Conservation (phyloP, 495 filamentous ascomycete species). For the Neurospora tetraspora region DNA sequence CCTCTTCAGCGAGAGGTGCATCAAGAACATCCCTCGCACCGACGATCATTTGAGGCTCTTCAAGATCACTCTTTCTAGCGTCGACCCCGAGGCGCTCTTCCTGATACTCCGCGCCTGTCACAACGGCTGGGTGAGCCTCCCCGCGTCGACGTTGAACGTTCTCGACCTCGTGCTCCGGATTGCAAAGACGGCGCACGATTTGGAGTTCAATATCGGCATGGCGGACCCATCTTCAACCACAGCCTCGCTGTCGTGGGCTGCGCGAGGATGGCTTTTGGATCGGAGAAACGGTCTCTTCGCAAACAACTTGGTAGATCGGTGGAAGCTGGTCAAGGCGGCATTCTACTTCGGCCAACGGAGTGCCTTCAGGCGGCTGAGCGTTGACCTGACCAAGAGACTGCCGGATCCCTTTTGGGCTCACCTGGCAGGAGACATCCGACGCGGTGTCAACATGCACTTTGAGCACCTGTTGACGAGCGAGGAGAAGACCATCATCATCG, state of each 20-base stretch:
- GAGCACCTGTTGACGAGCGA: neutral
- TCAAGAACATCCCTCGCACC: neutral
- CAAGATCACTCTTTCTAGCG: neutral
- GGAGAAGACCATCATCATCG: neutral
- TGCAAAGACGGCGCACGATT: neutral
- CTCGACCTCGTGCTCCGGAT: neutral
- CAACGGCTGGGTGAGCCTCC: neutral
- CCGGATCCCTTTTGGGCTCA: neutral
- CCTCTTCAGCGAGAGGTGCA: neutral
- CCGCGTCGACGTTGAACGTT: neutral
- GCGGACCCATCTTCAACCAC: neutral
- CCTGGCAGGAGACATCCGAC: neutral
- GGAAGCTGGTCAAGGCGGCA: neutral
- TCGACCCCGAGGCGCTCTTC: neutral
- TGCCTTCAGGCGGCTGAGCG: neutral
- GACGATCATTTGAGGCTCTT: neutral
- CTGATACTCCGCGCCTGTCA: neutral
- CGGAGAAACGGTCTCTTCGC: neutral
- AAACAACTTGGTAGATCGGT: neutral
- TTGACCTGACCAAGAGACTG: neutral
- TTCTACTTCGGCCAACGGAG: neutral
- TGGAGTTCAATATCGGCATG: neutral
- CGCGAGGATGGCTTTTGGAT: neutral
- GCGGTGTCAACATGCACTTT: neutral
- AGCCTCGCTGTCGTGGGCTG: neutral